Conservation (phyloP, 305 asterid species). For the Fraxinus velutina region DNA sequence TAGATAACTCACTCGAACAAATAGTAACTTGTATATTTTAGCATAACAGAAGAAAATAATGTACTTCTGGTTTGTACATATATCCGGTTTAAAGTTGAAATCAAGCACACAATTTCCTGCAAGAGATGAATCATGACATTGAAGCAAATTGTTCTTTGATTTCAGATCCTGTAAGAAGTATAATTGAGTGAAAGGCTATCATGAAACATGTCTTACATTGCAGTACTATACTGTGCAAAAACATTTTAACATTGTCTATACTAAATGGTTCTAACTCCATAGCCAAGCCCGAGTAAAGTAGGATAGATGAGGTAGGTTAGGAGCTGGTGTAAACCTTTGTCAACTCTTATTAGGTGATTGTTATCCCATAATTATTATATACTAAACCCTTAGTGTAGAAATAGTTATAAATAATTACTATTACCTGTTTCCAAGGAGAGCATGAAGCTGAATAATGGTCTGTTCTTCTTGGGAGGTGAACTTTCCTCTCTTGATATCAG, state of each 20-base stretch:
- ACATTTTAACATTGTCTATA: too few relatives aligned
- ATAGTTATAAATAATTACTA: background rate
- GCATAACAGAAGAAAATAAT: too few relatives aligned
- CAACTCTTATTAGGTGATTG: background rate
- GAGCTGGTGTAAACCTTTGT: too few relatives aligned
- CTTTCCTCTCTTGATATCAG: conserved; percentile 1
- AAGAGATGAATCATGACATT: background rate
- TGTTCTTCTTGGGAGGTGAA: background rate
- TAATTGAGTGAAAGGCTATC: background rate
- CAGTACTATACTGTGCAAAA: background rate
- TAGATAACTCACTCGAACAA: too few relatives aligned
- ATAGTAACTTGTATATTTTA: too few relatives aligned
- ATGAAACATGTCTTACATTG: too few relatives aligned
- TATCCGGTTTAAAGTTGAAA: background rate
- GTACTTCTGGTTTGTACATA: too few relatives aligned
- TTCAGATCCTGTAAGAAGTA: background rate
- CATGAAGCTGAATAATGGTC: background rate
- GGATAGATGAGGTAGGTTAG: too few relatives aligned
- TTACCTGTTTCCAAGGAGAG: background rate
- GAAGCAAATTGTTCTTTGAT: background rate
- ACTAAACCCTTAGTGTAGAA: background rate
- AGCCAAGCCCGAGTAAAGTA: too few relatives aligned
- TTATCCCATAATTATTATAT: background rate
- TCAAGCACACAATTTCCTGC: background rate
- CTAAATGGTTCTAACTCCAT: too few relatives aligned